Evolutionary conservation across 1,139 yeast genomes (phyloP).

Genomic region (Debaryomycetaceae sp.): DNA sequence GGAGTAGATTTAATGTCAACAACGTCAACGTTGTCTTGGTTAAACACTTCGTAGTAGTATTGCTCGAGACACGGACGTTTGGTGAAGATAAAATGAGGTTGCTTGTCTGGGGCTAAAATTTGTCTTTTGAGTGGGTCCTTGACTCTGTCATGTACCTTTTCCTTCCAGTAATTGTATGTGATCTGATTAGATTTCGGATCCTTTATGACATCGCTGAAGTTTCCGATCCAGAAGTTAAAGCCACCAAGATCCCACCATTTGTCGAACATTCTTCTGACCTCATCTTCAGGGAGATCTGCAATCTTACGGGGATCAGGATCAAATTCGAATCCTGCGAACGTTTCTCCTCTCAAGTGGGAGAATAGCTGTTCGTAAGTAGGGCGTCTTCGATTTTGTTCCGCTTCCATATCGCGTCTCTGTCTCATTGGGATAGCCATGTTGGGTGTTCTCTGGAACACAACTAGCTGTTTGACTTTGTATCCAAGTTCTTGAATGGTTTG

Average conservation of each 20-base stretch:
- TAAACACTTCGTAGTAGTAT: slow-evolving; percentile 20
- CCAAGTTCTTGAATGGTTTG: slow-evolving; percentile 1
- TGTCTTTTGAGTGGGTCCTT: slow-evolving; percentile 15
- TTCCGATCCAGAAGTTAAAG: slow-evolving; percentile 1
- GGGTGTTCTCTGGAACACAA: slow-evolving; percentile 1
- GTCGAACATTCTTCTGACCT: neutral
- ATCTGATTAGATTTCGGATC: slow-evolving; percentile 14
- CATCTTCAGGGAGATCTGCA: neutral
- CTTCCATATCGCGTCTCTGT: neutral
- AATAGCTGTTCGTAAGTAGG: neutral
- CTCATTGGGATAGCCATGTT: slow-evolving; percentile 1
- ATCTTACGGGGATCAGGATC: neutral
- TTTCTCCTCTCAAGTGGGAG: neutral
- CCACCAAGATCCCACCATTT: slow-evolving; percentile 1
- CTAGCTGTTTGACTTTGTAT: neutral
- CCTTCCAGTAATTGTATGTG: slow-evolving; percentile 21
- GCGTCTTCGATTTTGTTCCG: neutral
- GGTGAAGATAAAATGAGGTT: slow-evolving; percentile 20
- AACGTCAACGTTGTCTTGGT: slow-evolving; percentile 20
- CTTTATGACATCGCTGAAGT: slow-evolving; percentile 12
- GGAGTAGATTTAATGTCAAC: slow-evolving; percentile 17
- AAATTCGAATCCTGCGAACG: slow-evolving; percentile 1
- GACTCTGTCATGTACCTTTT: slow-evolving; percentile 14
- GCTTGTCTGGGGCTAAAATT: slow-evolving; percentile 17
- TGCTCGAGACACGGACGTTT: slow-evolving; percentile 23